Conservation (phyloP, 108 stramenopile species). For the Conticribra weissflogii region DNA sequence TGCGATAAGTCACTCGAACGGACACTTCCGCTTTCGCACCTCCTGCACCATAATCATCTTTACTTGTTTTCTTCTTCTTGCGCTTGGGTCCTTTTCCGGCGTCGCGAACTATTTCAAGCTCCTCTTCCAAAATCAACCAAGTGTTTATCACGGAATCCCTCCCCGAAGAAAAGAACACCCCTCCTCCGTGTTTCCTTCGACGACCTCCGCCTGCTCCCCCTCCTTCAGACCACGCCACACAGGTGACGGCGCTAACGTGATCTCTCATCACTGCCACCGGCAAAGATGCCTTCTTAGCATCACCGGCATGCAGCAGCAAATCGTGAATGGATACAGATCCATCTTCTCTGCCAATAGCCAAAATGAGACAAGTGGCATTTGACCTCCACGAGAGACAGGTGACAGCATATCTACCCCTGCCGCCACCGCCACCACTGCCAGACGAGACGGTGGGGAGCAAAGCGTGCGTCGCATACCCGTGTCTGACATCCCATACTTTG, state of each 20-base stretch:
- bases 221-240: conserved; percentile 70
- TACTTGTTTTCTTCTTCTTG: conserved; percentile 42
- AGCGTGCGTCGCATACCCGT: conserved; percentile 82
- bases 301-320: conserved; percentile 58
- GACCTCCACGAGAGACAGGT: conserved; percentile 69
- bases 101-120: conserved; percentile 27
- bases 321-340: conserved; percentile 82
- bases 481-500: conserved; percentile 83
- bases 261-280: conserved; percentile 70
- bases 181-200: conserved; percentile 37
- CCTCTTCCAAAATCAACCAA: conserved; percentile 81
- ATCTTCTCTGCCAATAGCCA: conserved; percentile 85
- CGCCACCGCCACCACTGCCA: conserved; percentile 53
- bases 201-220: conserved; percentile 22
- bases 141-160: conserved; percentile 86
- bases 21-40: conserved; percentile 1
- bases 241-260: conserved; percentile 90
- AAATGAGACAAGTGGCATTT: conserved; percentile 51
- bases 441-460: conserved; percentile 57
- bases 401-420: conserved; percentile 61
- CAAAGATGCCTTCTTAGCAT: conserved; percentile 29
- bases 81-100: conserved; percentile 21
- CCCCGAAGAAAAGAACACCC: conserved; percentile 74
- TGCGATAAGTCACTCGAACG: conserved; percentile 46
- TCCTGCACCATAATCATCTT: conserved; percentile 22